Evolutionary conservation across 2,329 filamentous ascomycete genomes (phyloP).

Genomic region (Monilinia polystroma): DNA sequence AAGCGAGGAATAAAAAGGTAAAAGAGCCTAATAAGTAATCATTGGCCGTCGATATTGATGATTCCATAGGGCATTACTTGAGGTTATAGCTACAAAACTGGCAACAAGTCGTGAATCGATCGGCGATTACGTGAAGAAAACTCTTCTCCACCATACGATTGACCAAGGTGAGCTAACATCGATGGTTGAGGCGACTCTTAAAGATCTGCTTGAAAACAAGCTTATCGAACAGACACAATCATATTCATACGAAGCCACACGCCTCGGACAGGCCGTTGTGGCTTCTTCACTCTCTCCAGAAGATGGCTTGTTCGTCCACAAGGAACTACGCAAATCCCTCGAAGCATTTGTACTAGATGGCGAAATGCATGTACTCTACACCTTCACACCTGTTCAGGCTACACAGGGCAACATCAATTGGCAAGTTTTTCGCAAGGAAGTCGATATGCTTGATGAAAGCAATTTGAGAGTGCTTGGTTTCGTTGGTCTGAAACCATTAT

Average conservation of each 20-base stretch:
- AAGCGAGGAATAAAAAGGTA: conserved; percentile 67
- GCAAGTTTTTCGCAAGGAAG: conserved; percentile 68
- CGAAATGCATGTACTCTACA: conserved; percentile 77
- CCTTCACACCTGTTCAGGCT: conserved; percentile 70
- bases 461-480: conserved; percentile 66
- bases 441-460: conserved; percentile 69
- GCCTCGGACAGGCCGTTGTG: conserved; percentile 68
- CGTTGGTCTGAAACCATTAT: conserved; percentile 65
- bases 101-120: conserved; percentile 65
- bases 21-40: conserved; percentile 1
- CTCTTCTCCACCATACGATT: conserved; percentile 61
- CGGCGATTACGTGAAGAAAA: conserved; percentile 66
- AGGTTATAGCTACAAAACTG: conserved; percentile 66
- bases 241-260: conserved; percentile 59
- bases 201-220: conserved; percentile 54
- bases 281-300: conserved; percentile 71
- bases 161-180: conserved; percentile 50
- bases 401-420: conserved; percentile 61
- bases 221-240: conserved; percentile 54
- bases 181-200: conserved; percentile 58
- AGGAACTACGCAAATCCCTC: conserved; percentile 65
- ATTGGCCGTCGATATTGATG: conserved; percentile 20
- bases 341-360: conserved; percentile 76
- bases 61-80: conserved; percentile 62
- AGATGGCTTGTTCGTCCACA: conserved; percentile 70